Evolutionary conservation across 2,329 filamentous ascomycete genomes (phyloP).

Genomic region (Trichoderma simmonsii): DNA sequence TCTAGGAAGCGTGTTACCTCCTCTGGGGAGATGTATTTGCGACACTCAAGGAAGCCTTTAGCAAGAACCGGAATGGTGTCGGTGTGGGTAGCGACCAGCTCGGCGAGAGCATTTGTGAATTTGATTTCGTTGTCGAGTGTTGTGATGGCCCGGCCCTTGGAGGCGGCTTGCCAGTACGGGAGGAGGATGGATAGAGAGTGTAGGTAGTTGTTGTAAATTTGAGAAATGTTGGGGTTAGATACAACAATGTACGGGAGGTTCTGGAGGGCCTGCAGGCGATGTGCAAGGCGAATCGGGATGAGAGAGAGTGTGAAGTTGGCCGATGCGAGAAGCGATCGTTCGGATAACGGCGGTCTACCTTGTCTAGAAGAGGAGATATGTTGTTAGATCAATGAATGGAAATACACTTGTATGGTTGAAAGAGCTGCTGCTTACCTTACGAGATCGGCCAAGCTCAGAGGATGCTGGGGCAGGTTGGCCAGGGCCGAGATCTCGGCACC

Average conservation of each 20-base stretch:
- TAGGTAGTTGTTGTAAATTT: constrained; percentile 94
- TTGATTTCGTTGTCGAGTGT: constrained; percentile 82
- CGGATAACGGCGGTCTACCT: constrained; percentile 80
- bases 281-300: constrained; percentile 85
- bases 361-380: constrained; percentile 42
- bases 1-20: constrained; percentile 93
- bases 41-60: constrained; percentile 86
- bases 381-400: background rate
- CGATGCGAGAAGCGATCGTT: constrained; percentile 76
- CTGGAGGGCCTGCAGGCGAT: constrained; percentile 87
- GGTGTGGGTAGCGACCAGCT: constrained; percentile 90
- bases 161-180: constrained; percentile 64
- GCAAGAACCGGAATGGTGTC: constrained; percentile 94
- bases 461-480: constrained; percentile 73
- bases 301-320: constrained; percentile 95
- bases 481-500: constrained; percentile 78
- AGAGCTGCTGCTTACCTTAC: constrained; percentile 60
- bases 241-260: constrained; percentile 98
- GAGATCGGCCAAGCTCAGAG: constrained; percentile 80
- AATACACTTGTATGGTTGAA: background rate
- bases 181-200: constrained; percentile 89
- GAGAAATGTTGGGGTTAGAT: constrained; percentile 90
- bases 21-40: constrained; percentile 77
- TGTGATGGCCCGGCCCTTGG: constrained; percentile 36
- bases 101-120: constrained; percentile 89